Conservation (phyloP, 169 alveolate genomes). For the Eimeria maxima region DNA sequence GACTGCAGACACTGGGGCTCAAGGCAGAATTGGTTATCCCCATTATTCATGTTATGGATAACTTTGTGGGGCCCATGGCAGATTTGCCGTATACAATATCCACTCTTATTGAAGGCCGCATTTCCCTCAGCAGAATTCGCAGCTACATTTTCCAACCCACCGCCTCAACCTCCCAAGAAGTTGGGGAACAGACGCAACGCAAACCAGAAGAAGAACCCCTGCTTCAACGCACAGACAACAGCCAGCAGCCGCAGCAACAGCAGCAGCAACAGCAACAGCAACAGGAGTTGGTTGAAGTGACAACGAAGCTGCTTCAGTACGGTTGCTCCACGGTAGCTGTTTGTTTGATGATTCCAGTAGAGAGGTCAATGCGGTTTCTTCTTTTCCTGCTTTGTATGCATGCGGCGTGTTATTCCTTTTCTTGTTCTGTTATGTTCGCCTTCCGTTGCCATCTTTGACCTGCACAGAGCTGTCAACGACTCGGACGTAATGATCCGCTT, state of each 20-base stretch:
- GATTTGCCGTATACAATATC: constrained; percentile 55
- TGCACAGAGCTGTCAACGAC: constrained; percentile 44
- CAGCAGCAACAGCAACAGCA: not conserved
- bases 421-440: not conserved
- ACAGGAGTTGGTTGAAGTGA: not conserved
- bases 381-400: not conserved
- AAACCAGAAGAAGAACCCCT: not conserved
- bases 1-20: constrained; percentile 43
- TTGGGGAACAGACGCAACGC: not conserved
- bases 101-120: constrained; percentile 59
- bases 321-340: not conserved
- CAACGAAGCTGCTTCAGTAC: constrained; percentile 64
- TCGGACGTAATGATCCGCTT: constrained; percentile 15
- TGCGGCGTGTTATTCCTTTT: not conserved
- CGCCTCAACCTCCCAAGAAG: too few relatives aligned
- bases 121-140: constrained; percentile 51
- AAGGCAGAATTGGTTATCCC: constrained; percentile 73
- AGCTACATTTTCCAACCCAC: constrained; percentile 41
- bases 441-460: not conserved
- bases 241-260: not conserved
- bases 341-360: too few relatives aligned
- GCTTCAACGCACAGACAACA: not conserved
- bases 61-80: constrained; percentile 70
- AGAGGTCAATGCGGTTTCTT: too few relatives aligned
- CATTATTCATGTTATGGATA: constrained; percentile 59